Base-by-base conservation (phyloP, 2,329 filamentous ascomycete species). In the Sporothrix pseudoabietina region DNA sequence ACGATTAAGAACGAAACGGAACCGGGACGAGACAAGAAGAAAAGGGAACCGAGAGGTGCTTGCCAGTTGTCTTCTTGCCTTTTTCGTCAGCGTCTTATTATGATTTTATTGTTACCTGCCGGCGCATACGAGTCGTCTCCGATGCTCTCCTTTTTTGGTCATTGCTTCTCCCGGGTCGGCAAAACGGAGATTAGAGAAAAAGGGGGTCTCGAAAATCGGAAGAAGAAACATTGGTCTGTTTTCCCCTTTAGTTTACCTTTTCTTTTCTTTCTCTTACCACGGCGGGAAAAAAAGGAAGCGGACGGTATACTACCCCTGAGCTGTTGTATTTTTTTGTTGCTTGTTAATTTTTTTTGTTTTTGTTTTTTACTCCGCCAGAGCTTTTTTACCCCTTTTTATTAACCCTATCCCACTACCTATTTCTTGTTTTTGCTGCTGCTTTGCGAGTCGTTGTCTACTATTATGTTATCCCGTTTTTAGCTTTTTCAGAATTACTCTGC, bases 221-320 rank as follows among this genome's bases (percentile, higher is more conserved):
- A 55, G 22, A 30, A 71, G 5, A 10, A 52, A 49, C 26, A 49
- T n/a, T 22, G 47, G 41, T 61, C 49, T 57, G 47, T 6, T 47
- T n/a, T 19, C 47, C 9, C 55, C 35, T 55, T 32, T 32, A 6
- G 49, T 57, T 59, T 26, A 41, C 55, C n/a, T 55, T 69, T 22
- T 30, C 6, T n/a, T 55, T 54, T 47, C 61, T 14, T 52, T 61
- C 35, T 70, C n/a, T 49, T 70, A 49, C 69, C 63, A 68, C 47
- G 69, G 41, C 44, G 39, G 32, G 52, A 41, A 47, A 71, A 69
- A 73, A 69, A 69, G 26, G 57, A 66, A 74, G 66, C 72, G 55
- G 73, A 72, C 66, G 55, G 66, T 69, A 54, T 69, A 69, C 70
- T 72, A 74, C 73, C 73, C 61, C 49, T 68, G 65, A 72, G 59